A percentile compares a stretch with the other conserved stretches of the same genome.
phyloP scores from a whole-genome alignment of 805 yeast genomes.

The Cyberlindnera maritima region DNA sequence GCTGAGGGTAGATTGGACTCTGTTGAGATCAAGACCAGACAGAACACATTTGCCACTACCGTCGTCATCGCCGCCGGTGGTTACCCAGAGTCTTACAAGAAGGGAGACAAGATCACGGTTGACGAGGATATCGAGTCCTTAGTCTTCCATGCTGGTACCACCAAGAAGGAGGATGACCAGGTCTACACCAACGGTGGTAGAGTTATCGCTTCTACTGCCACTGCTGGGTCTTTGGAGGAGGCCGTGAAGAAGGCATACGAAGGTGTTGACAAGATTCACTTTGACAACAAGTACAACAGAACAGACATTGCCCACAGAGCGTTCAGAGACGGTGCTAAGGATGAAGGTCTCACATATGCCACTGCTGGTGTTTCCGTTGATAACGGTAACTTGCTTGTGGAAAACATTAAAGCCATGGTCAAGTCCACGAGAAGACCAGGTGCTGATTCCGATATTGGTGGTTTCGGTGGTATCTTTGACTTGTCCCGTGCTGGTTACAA shows the following conservation, averaged over 20 bases:
- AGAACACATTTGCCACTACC: conserved; percentile 72
- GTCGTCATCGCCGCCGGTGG: conserved; percentile 98
- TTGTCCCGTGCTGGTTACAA: conserved; percentile 81
- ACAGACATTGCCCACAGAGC: conserved; percentile 96
- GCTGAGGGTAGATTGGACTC: conserved; percentile 93
- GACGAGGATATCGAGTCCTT: conserved; percentile 49
- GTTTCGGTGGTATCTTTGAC: conserved; percentile 97
- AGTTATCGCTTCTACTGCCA: conserved; percentile 92
- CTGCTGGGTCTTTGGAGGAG: conserved; percentile 66
- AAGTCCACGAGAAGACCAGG: conserved; percentile 93
- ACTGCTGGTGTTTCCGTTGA: conserved; percentile 98
- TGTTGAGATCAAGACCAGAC: conserved; percentile 54
- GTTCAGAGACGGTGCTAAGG: conserved; percentile 51
- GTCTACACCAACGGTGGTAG: conserved; percentile 92
- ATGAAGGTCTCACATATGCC: conserved; percentile 72
- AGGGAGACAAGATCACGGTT: conserved; percentile 81
- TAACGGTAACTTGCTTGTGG: conserved; percentile 87
- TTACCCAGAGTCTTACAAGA: conserved; percentile 82
- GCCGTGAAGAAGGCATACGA: conserved; percentile 85
- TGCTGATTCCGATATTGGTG: conserved; percentile 97
- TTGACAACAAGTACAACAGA: conserved; percentile 78
- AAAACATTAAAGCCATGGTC: conserved; percentile 85
- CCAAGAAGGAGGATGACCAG: conserved; percentile 46
- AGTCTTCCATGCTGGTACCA: conserved; percentile 96
- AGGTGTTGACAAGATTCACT: conserved; percentile 76